Conservation (phyloP, 1,284 basidiomycete species). For the Moesziomyces aphidis region DNA sequence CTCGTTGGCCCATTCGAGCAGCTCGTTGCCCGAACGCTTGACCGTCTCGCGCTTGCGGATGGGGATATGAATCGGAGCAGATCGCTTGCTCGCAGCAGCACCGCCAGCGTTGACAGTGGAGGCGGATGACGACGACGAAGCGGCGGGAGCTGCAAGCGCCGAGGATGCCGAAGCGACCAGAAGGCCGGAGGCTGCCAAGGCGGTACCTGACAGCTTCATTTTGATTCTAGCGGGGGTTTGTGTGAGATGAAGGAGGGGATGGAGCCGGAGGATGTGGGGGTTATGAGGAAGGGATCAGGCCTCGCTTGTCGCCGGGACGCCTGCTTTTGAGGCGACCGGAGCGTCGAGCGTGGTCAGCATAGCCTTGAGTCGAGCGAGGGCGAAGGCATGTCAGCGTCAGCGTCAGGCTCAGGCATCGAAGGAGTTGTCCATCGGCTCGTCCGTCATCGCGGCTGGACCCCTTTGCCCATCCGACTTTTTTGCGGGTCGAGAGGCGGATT, state of each 20-base stretch:
- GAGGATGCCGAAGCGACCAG: slow-evolving; percentile 25
- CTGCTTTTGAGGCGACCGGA: too few species aligned
- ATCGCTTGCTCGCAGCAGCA: neutral
- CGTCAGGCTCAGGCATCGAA: too few species aligned
- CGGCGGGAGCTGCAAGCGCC: slow-evolving; percentile 19
- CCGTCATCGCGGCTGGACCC: too few species aligned
- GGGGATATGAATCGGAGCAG: slow-evolving; percentile 25
- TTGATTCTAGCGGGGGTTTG: neutral
- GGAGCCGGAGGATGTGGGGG: slow-evolving; percentile 9
- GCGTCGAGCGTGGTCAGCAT: too few species aligned
- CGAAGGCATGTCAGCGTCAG: too few species aligned
- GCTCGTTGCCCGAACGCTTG: slow-evolving; percentile 34
- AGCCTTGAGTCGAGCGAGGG: too few species aligned
- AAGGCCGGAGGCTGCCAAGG: slow-evolving; percentile 24
- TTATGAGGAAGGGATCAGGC: neutral
- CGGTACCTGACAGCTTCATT: slow-evolving; percentile 33
- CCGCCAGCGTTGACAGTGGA: neutral
- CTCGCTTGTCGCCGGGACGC: neutral
- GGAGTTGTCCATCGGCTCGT: too few species aligned
- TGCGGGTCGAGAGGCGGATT: too few species aligned
- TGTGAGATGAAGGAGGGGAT: neutral
- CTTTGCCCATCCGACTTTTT: too few species aligned
- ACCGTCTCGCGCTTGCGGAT: slow-evolving; percentile 27
- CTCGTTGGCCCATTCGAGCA: slow-evolving; percentile 48
- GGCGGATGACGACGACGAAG: neutral